phyloP scores from a whole-genome alignment of 1,284 basidiomycete species.

The Paramarasmius palmivorus region DNA sequence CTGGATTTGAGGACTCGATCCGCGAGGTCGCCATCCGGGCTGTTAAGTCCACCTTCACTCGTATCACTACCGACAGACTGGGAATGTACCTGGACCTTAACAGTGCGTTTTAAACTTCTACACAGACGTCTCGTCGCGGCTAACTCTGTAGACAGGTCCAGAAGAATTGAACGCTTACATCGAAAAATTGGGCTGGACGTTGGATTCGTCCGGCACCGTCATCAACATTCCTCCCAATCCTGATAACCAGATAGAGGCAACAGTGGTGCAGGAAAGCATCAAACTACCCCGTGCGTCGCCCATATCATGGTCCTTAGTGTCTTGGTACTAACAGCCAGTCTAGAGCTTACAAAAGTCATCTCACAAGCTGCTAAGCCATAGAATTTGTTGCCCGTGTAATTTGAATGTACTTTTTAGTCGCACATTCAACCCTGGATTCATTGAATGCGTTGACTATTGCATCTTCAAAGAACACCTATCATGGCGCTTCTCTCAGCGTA shows the following conservation, averaged over 20 bases:
- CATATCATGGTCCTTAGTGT: conserved; percentile 5
- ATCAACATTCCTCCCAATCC: conserved; percentile 82
- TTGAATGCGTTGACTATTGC: too few species aligned
- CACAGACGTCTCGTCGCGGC: conserved; percentile 21
- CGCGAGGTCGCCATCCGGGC: conserved; percentile 76
- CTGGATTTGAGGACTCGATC: conserved; percentile 81
- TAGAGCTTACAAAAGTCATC: conserved; percentile 86
- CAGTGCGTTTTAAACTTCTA: conserved; percentile 40
- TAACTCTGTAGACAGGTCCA: conserved; percentile 40
- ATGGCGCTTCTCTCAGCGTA: too few species aligned
- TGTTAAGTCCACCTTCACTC: conserved; percentile 78
- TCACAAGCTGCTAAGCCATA: conserved; percentile 58
- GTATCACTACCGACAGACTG: conserved; percentile 69
- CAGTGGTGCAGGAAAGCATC: conserved; percentile 90
- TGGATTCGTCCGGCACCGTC: conserved; percentile 59
- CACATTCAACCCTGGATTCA: not conserved
- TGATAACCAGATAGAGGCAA: conserved; percentile 94
- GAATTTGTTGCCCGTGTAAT: conserved; percentile 5
- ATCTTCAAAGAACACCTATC: too few species aligned
- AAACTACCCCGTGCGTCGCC: conserved; percentile 78
- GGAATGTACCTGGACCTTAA: conserved; percentile 74
- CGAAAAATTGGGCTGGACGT: conserved; percentile 73
- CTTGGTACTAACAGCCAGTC: conserved; percentile 11
- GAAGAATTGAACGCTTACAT: conserved; percentile 66
- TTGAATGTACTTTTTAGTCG: conserved; percentile 2